Conservation (phyloP, 768 basidiomycete species). For the Tylopilus intermedius region DNA sequence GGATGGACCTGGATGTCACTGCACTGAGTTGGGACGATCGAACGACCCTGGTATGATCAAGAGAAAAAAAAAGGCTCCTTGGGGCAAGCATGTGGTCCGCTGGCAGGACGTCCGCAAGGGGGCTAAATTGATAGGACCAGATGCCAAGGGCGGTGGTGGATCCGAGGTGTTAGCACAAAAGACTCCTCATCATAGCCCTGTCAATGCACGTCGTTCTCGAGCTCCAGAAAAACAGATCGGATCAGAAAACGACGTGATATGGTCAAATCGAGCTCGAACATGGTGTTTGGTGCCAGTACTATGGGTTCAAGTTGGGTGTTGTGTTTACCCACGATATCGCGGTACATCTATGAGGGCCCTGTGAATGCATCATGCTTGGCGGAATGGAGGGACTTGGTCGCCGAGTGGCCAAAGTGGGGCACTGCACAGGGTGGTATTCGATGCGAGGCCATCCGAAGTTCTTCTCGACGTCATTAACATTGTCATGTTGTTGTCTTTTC, state of each 20-base stretch:
- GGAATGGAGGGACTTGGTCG: background rate
- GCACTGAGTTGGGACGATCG: background rate
- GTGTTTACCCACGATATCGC: constrained; percentile 25
- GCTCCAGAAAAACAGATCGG: constrained; percentile 6
- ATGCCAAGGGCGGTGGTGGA: background rate
- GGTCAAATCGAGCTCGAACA: constrained; percentile 27
- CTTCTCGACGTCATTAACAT: background rate
- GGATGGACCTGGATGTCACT: background rate
- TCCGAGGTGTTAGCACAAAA: constrained; percentile 1
- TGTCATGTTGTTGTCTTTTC: too few relatives aligned
- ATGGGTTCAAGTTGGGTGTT: background rate
- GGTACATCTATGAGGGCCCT: constrained; percentile 19
- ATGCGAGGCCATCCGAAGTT: too few relatives aligned
- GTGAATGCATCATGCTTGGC: background rate
- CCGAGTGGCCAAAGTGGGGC: background rate
- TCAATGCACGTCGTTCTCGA: too few relatives aligned
- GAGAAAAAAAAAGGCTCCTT: too few relatives aligned
- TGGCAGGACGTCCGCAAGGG: background rate
- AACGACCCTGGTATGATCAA: constrained; percentile 4
- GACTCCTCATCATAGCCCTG: too few relatives aligned
- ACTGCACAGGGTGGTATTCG: too few relatives aligned
- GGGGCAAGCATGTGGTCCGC: background rate
- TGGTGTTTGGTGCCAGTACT: background rate
- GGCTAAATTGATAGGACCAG: background rate
- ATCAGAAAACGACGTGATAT: constrained; percentile 26